These are phyloP conservation scores for Grosmannia clavigera DNA, from an alignment of 2,329 filamentous ascomycete genomes.

Conservation along the genomic window DNA sequence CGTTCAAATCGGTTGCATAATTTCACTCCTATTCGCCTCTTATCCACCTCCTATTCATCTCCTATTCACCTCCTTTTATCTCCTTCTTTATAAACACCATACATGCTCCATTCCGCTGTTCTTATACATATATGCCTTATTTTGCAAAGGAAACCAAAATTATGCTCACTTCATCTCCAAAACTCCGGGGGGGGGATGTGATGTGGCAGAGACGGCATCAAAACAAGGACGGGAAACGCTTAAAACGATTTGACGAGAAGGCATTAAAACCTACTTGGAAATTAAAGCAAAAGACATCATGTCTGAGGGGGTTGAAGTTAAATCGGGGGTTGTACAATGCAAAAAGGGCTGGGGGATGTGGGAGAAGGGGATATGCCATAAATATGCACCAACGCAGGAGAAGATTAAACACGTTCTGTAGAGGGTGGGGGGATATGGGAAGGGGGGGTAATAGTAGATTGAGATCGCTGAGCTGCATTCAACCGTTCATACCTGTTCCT, in stretches of 20 bases:
- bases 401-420: background rate
- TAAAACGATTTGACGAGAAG: background rate
- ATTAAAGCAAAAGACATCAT: background rate
- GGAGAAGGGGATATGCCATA: background rate
- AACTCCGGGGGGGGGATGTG: background rate
- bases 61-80: background rate
- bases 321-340: background rate
- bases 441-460: background rate
- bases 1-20: background rate
- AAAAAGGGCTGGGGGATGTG: background rate
- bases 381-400: background rate
- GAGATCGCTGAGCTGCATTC: background rate
- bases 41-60: background rate
- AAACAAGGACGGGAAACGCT: background rate
- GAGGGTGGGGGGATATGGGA: background rate
- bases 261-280: background rate
- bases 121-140: background rate
- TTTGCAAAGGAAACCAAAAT: background rate
- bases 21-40: background rate
- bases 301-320: background rate
- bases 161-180: background rate
- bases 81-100: background rate
- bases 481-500: slow-evolving; percentile 1
- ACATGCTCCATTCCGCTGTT: background rate
- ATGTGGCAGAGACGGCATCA: background rate